Conservation (phyloP, 768 basidiomycete species). For the Crassisporium funariophilum region DNA sequence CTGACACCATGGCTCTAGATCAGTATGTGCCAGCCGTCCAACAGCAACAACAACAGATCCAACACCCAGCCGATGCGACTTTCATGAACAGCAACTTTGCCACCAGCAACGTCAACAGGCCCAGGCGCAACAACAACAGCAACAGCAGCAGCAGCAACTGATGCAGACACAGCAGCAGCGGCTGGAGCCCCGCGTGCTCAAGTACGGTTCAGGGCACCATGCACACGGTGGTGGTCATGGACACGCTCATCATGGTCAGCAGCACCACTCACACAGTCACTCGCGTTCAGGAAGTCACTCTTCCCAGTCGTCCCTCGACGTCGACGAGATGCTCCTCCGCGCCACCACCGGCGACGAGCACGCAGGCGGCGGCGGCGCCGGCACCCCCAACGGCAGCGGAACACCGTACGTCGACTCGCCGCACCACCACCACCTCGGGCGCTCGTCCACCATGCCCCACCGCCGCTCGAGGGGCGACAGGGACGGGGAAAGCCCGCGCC, state of each 20-base stretch:
- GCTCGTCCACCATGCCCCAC: neutral
- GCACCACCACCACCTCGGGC: slow-evolving; percentile 1
- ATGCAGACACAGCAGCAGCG: too few relatives aligned
- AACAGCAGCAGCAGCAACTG: slow-evolving; percentile 16
- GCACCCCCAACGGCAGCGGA: neutral
- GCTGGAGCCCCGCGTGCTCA: too few relatives aligned
- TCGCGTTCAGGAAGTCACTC: slow-evolving; percentile 36
- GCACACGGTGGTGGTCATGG: too few relatives aligned
- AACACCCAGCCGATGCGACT: neutral
- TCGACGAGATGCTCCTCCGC: slow-evolving; percentile 48
- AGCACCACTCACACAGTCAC: slow-evolving; percentile 16
- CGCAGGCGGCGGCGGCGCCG: slow-evolving; percentile 6
- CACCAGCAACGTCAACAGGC: too few relatives aligned
- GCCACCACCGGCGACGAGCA: slow-evolving; percentile 35
- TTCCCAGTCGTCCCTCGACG: slow-evolving; percentile 38
- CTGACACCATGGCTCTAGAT: neutral
- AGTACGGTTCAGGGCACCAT: too few relatives aligned
- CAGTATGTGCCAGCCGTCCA: neutral
- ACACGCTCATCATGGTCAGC: slow-evolving; percentile 1
- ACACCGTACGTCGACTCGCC: neutral
- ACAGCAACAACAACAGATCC: slow-evolving; percentile 1
- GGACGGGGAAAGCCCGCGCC: neutral
- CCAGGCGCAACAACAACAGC: slow-evolving; percentile 5
- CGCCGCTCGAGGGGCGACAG: neutral
- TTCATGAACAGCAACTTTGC: slow-evolving; percentile 4